Base-by-base conservation (phyloP, 352 stramenopile species). In the Pythium aristosporum region DNA sequence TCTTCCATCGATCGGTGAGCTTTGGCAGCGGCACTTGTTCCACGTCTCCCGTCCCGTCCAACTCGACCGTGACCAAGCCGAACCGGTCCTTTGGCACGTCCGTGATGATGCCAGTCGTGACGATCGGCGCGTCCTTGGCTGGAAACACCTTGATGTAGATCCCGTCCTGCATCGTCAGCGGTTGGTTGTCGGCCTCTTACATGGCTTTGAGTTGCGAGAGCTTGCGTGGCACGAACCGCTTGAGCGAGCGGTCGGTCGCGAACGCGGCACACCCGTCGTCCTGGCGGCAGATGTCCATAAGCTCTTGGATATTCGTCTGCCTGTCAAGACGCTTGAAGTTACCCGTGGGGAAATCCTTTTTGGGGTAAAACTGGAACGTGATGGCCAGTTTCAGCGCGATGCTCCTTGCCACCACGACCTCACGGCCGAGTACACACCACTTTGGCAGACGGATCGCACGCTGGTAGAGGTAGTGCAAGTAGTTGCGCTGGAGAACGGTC, bases 231-330 rank as follows among this genome's bases (percentile, higher is more conserved):
- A 94, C 71, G 46, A 94, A 92, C 5, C 82, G 76, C 68, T 94
- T 94, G 42, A 94, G 70, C 10, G 81, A 59, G 8, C 85, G 79
- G 58, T 94, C 80, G 0, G 85, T 91, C 5, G 82, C 77, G 65
- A 94, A 92, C 1, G 69, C 85, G 0, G 81, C 85, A 41, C 81
- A 92, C 11, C 71, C 68, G 61, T 94, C 85, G n/a, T 94, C 85
- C 25, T 81, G 63, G 6, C 81, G 78, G 34, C 79, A 83, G 15
- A 80, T 61, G 16, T 89, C 73, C 74, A 87, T 87, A 37, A 94
- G 72, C 54, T 79, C 62, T 0, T 39, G 12, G 3, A 88, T n/a
- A 5, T 55, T 74, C 11, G 34, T 10, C 15, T 66, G 49, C 25
- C 55, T 69, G 20, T 75, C 65, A 21, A 91, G 52, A 8, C 75